Evolutionary conservation across 2,329 filamentous ascomycete genomes (phyloP), one percentile per base, ranked within the genome.

Genomic region (Epichloe sibirici): DNA sequence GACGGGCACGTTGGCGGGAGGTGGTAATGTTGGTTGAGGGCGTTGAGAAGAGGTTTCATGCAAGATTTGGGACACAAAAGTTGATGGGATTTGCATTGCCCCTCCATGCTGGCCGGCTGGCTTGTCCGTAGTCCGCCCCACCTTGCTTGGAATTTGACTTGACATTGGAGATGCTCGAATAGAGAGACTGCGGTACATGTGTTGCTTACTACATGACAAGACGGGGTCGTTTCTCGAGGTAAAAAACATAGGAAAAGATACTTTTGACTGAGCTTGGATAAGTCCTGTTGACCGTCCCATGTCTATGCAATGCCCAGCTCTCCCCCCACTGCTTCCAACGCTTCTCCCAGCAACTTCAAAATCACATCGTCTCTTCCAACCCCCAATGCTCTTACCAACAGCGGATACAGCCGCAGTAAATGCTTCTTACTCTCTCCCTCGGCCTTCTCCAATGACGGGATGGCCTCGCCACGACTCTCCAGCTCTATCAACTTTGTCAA

Each of bases 381-480:
- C 0, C 73, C 78, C 3, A 82, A 70, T 2, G 83, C 85, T 57
- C 77, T 76, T 17, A 85, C 77, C 48, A 94, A 66, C 48, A 97
- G 71, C 7, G 89, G 87, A 66, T 94, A 95, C 56, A 98, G 68
- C 63, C 85, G 77, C 57, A 88, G 75, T 35, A 97, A 70, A 69
- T 97, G 90, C 64, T 86, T 89, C 62, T 82, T 82, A 13, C 71
- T 72, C 55, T 79, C 74, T 54, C 76, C 78, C 45, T 76, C 72
- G n/a, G 76, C 73, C 5, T 63, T 62, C 8, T 73, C 72, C 9
- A 71, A 65, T 28, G 72, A 70, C 1, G 85, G 81, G 28, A 93
- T 86, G 0, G 86, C 85, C 4, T 78, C 76, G 0, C 82, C 78
- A 58, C 90, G 85, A 51, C 85, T 86, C 51, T 76, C 73, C 54